A percentile compares a stretch with the other conserved stretches of the same genome.
Conservation (phyloP, 176 grass and related monocot species). For the Saccharum officinarum region DNA sequence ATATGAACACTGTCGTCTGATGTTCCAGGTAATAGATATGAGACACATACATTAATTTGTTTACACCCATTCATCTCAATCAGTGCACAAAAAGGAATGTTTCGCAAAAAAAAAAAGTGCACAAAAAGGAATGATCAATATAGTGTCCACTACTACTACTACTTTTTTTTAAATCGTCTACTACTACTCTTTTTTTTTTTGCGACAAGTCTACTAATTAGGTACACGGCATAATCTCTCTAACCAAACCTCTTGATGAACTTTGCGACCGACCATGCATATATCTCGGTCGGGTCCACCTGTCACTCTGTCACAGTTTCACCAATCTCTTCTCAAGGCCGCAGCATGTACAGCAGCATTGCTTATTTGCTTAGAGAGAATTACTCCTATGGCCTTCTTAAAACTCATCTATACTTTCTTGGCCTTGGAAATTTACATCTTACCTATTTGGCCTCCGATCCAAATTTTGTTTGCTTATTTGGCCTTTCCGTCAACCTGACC, state of each 20-base stretch:
- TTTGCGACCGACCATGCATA: neutral
- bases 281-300: neutral
- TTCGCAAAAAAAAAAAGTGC: no score
- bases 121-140: neutral
- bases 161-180: no score
- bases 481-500: no score
- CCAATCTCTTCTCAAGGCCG: neutral
- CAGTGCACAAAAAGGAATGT: neutral
- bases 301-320: neutral
- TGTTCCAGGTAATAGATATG: neutral
- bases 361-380: no score
- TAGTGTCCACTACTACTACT: no score
- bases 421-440: no score
- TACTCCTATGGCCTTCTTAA: no score
- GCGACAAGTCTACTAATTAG: no score
- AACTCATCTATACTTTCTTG: no score
- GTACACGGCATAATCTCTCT: neutral
- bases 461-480: no score
- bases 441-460: no score
- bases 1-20: neutral
- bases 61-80: neutral
- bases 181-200: no score
- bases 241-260: neutral
- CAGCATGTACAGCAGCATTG: neutral
- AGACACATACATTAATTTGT: neutral